These are phyloP conservation scores for Sclerotinia minor DNA, from an alignment of 2,329 filamentous ascomycete species.

Conservation along the genomic window DNA sequence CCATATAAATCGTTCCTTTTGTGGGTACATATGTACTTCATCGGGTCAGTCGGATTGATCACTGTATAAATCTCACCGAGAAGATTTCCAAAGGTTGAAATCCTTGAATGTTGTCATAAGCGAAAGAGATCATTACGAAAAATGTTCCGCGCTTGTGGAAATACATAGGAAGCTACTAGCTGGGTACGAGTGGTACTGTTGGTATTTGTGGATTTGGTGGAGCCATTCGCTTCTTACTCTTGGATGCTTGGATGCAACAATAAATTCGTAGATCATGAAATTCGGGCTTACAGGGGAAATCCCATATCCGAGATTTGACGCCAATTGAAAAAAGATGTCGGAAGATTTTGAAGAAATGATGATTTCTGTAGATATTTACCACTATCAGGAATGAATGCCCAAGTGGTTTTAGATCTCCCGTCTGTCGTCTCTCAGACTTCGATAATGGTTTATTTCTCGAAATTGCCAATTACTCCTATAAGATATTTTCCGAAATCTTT, in stretches of 20 bases:
- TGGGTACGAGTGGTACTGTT: no score
- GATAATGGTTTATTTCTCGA: background rate
- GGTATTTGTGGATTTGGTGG: constrained; percentile 8
- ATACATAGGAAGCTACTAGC: no score
- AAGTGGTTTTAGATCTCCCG: background rate
- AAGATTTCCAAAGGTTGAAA: background rate
- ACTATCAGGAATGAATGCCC: no score
- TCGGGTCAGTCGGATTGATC: constrained; percentile 1
- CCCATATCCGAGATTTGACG: constrained; percentile 18
- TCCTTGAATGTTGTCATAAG: constrained; percentile 4
- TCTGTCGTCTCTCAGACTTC: background rate
- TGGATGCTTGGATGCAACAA: background rate
- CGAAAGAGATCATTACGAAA: constrained; percentile 17
- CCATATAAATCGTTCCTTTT: constrained; percentile 20
- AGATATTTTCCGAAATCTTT: background rate
- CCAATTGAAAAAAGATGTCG: constrained; percentile 14
- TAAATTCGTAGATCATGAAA: constrained; percentile 8
- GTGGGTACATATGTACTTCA: constrained; percentile 3
- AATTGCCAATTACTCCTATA: constrained; percentile 16
- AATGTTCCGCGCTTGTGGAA: constrained; percentile 17
- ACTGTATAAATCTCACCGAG: background rate
- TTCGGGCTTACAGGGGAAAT: background rate
- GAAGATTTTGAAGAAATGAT: constrained; percentile 5
- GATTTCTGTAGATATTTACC: background rate
- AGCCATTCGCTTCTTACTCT: background rate